Conservation (phyloP, 1,284 basidiomycete genomes). For the Coniophora puteana region DNA sequence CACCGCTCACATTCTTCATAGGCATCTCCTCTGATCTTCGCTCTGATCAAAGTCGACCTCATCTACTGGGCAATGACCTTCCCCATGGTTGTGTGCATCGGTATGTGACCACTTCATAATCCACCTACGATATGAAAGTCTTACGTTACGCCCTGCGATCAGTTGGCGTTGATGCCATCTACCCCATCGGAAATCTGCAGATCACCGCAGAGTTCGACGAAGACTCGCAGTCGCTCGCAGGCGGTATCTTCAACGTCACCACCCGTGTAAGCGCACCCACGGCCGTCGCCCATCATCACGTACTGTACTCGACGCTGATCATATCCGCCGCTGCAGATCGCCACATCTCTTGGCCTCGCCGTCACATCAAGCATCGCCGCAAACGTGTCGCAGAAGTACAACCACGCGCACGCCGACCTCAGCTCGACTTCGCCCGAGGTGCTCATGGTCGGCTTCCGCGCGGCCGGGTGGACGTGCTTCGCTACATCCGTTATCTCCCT, state of each 20-base stretch:
- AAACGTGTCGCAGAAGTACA: conserved; percentile 24
- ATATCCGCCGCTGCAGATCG: conserved; percentile 20
- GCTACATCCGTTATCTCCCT: conserved; percentile 19
- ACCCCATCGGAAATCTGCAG: conserved; percentile 32
- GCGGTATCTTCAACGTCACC: conserved; percentile 34
- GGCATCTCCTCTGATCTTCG: conserved; percentile 28
- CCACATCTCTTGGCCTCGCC: conserved; percentile 32
- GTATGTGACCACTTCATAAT: conserved; percentile 6
- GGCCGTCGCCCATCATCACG: not conserved
- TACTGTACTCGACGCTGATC: no score
- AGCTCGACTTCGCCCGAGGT: conserved; percentile 21
- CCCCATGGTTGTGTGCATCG: conserved; percentile 23
- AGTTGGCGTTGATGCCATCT: conserved; percentile 24
- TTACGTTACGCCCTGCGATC: not conserved
- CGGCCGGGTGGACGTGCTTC: conserved; percentile 29
- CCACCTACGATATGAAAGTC: not conserved
- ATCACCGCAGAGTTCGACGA: conserved; percentile 28
- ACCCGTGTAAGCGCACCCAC: conserved; percentile 22
- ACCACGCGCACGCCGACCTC: conserved; percentile 17
- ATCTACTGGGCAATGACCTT: conserved; percentile 32
- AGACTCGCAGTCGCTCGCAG: conserved; percentile 33
- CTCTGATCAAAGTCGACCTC: conserved; percentile 26
- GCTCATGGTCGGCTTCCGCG: conserved; percentile 31
- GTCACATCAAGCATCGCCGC: conserved; percentile 28
- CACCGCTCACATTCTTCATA: conserved; percentile 9